These are phyloP conservation scores for Oryza nivara DNA, from an alignment of 176 grass and related monocot species.

Conservation along the genomic window DNA sequence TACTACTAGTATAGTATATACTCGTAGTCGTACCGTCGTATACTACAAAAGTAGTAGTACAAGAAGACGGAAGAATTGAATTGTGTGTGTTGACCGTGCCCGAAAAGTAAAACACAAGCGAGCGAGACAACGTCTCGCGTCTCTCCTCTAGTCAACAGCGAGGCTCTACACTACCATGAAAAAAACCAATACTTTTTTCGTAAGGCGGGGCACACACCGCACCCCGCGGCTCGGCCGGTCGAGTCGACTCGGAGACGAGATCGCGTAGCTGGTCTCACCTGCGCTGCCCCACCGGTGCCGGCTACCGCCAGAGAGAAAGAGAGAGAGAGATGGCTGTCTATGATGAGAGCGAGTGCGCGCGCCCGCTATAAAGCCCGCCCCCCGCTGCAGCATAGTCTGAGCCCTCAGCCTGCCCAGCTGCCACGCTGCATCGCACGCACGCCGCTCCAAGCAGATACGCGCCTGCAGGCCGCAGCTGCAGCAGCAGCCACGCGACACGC, in stretches of 20 bases:
- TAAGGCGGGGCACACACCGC: background rate
- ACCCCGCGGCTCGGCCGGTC: conserved; percentile 14
- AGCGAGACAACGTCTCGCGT: background rate
- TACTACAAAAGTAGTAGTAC: background rate
- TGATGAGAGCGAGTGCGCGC: no score
- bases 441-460: background rate
- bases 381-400: background rate
- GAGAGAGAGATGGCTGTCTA: no score
- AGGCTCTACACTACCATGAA: background rate
- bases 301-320: no score
- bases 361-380: background rate
- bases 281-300: no score
- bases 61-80: background rate
- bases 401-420: background rate
- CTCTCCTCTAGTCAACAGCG: conserved; percentile 23
- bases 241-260: background rate
- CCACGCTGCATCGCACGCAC: background rate
- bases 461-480: background rate
- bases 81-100: conserved; percentile 13
- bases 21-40: background rate
- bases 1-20: background rate
- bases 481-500: background rate
- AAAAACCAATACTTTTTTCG: background rate
- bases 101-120: conserved; percentile 7
- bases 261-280: background rate